Conservation (phyloP, 495 filamentous ascomycete species). For the Collariella sp. region DNA sequence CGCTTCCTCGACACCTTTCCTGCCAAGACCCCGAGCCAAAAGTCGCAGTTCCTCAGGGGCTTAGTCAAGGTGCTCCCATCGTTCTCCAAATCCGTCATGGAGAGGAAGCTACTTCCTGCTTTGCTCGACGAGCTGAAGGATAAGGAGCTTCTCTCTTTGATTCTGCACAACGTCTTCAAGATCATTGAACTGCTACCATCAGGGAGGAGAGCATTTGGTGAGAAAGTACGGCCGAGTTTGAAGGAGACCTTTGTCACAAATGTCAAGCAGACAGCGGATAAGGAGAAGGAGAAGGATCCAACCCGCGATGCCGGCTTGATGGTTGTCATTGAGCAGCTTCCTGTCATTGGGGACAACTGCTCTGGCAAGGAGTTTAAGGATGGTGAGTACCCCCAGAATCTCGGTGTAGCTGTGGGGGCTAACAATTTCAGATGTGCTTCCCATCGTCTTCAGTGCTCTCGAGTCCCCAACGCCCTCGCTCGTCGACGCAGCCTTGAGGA, state of each 20-base stretch:
- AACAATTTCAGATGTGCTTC: constrained; percentile 60
- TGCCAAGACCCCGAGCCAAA: constrained; percentile 84
- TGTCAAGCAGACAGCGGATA: constrained; percentile 37
- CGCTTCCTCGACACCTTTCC: constrained; percentile 87
- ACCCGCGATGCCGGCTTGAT: constrained; percentile 83
- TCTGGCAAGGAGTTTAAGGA: constrained; percentile 92
- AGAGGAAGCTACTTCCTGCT: constrained; percentile 85
- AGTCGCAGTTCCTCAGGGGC: constrained; percentile 83
- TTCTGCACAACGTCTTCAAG: constrained; percentile 84
- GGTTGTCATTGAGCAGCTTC: constrained; percentile 76
- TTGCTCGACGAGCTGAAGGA: constrained; percentile 91
- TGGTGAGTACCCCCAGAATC: constrained; percentile 53
- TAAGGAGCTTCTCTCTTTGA: constrained; percentile 68
- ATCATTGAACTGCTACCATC: constrained; percentile 70
- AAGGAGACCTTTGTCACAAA: constrained; percentile 68
- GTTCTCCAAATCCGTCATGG: constrained; percentile 85
- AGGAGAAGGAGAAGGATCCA: constrained; percentile 74
- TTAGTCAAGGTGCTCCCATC: constrained; percentile 76
- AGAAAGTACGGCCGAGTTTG: constrained; percentile 73
- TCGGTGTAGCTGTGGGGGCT: too few relatives aligned
- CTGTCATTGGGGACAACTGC: constrained; percentile 65
- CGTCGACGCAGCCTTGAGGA: constrained; percentile 73
- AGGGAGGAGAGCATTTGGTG: constrained; percentile 66
- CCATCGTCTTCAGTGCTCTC: constrained; percentile 69
- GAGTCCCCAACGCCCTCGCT: constrained; percentile 83